Evolutionary conservation across 768 basidiomycete species (phyloP).

Genomic region (Rhizopogon rudus): DNA sequence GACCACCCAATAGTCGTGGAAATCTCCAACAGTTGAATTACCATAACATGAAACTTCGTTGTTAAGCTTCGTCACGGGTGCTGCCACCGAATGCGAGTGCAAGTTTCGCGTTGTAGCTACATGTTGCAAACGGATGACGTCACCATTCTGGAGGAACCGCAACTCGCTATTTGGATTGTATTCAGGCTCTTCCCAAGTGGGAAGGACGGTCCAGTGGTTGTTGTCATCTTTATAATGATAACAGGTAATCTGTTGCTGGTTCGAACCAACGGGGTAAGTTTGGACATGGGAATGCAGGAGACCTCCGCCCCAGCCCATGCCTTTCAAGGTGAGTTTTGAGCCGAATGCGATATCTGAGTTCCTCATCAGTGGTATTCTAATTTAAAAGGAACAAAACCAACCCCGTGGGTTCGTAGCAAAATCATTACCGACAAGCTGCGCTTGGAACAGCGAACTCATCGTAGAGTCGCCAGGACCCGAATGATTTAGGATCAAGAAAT

Average conservation of each 20-base stretch:
- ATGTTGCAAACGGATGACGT: slow-evolving; percentile 79
- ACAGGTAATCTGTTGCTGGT: slow-evolving; percentile 96
- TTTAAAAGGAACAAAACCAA: slow-evolving; percentile 24
- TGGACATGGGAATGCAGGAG: slow-evolving; percentile 97
- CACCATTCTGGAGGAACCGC: slow-evolving; percentile 68
- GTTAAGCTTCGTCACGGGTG: slow-evolving; percentile 85
- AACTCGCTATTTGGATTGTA: slow-evolving; percentile 65
- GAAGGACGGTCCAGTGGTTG: slow-evolving; percentile 85
- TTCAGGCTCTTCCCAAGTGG: slow-evolving; percentile 70
- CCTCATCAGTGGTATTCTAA: not conserved
- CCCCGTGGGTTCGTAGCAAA: slow-evolving; percentile 88
- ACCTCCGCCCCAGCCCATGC: slow-evolving; percentile 97
- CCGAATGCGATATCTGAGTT: slow-evolving; percentile 78
- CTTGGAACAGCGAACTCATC: slow-evolving; percentile 98
- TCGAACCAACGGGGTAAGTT: slow-evolving; percentile 85
- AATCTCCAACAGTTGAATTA: slow-evolving; percentile 82
- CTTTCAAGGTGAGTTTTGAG: slow-evolving; percentile 89
- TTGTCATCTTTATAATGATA: slow-evolving; percentile 99
- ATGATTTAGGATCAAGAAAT: slow-evolving; percentile 91
- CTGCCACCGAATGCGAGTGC: slow-evolving; percentile 85
- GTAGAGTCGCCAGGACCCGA: slow-evolving; percentile 96
- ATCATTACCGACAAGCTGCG: slow-evolving; percentile 91
- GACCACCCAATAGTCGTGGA: slow-evolving; percentile 86
- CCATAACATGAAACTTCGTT: slow-evolving; percentile 95
- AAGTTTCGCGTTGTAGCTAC: slow-evolving; percentile 81